Percentiles rank a stretch among this genome's conserved stretches.
phyloP scores from a whole-genome alignment of 2,329 filamentous ascomycete genomes.

The Calonectria multiphialidica region DNA sequence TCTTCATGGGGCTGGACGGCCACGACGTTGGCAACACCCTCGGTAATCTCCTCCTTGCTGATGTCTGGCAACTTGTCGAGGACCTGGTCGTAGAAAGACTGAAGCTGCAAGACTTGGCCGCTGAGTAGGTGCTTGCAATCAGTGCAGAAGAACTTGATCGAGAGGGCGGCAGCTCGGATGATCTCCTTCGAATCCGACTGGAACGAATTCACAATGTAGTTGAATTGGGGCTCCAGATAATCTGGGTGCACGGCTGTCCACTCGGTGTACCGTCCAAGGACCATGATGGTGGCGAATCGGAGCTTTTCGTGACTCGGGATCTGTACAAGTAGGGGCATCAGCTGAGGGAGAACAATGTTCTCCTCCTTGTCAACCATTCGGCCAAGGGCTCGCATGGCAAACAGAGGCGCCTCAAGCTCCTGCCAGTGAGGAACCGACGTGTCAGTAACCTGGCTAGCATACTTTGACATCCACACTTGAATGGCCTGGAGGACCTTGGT shows the following conservation, averaged over 20 bases:
- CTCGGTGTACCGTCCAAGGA: slow-evolving; percentile 94
- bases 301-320: slow-evolving; percentile 97
- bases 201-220: slow-evolving; percentile 95
- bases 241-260: slow-evolving; percentile 97
- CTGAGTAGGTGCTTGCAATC: slow-evolving; percentile 92
- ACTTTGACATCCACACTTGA: slow-evolving; percentile 87
- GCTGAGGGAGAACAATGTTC: slow-evolving; percentile 85
- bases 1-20: slow-evolving; percentile 85
- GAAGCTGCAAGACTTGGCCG: slow-evolving; percentile 85
- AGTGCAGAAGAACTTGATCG: slow-evolving; percentile 96
- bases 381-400: slow-evolving; percentile 95
- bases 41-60: slow-evolving; percentile 96
- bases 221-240: slow-evolving; percentile 91
- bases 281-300: slow-evolving; percentile 99
- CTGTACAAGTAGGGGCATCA: slow-evolving; percentile 93
- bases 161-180: slow-evolving; percentile 88
- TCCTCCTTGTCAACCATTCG: slow-evolving; percentile 95
- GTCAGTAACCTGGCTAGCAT: slow-evolving; percentile 80
- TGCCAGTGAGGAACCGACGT: slow-evolving; percentile 94
- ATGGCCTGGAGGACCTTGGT: slow-evolving; percentile 90
- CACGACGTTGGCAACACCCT: slow-evolving; percentile 93
- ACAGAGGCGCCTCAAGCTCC: slow-evolving; percentile 92
- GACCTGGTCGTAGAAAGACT: slow-evolving; percentile 92
- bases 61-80: slow-evolving; percentile 85
- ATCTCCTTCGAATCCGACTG: slow-evolving; percentile 91